These are phyloP conservation scores for Trichoderma pleuroti DNA, from an alignment of 2,329 filamentous ascomycete genomes.

Conservation along the genomic window DNA sequence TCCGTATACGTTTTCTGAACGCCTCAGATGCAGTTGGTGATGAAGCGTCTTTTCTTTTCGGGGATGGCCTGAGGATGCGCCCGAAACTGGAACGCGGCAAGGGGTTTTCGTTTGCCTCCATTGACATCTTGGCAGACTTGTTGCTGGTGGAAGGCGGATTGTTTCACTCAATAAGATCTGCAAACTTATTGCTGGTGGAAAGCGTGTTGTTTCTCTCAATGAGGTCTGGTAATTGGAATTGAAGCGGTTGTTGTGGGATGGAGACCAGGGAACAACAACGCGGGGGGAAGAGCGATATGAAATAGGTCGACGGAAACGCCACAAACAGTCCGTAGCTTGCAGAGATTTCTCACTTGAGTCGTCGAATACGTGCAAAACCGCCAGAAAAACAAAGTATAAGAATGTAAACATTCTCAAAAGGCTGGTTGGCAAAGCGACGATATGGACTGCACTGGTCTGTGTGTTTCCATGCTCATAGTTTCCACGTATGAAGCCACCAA, in stretches of 20 bases:
- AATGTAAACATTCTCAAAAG: neutral
- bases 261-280: neutral
- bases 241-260: neutral
- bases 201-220: neutral
- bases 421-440: neutral
- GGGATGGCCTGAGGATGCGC: neutral
- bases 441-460: neutral
- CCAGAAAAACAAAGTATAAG: neutral
- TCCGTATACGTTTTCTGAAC: neutral
- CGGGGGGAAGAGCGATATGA: neutral
- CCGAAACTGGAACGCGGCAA: neutral
- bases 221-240: neutral
- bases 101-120: neutral
- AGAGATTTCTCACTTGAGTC: neutral
- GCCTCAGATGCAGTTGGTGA: neutral
- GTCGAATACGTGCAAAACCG: neutral
- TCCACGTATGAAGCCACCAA: neutral
- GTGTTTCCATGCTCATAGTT: neutral
- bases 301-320: neutral
- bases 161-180: neutral
- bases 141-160: neutral
- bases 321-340: neutral
- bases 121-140: neutral
- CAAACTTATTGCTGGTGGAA: neutral
- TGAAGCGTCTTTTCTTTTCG: neutral